Evolutionary conservation across 2,329 filamentous ascomycete species (phyloP).

Genomic region (Curvularia hawaiiensis): DNA sequence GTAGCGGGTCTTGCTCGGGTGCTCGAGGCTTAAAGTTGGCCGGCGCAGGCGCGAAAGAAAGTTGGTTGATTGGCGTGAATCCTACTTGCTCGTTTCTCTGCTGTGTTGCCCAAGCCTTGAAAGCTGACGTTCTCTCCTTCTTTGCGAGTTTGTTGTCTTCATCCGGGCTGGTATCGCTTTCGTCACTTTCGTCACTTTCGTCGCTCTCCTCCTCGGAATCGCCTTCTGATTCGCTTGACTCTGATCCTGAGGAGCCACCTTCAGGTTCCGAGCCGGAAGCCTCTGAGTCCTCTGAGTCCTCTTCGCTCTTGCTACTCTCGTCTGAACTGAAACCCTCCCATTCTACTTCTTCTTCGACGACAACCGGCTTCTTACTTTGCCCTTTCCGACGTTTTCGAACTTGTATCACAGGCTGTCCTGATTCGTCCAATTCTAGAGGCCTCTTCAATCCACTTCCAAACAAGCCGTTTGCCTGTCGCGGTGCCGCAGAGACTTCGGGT

Average conservation of each 20-base stretch:
- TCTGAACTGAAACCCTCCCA: slow-evolving; percentile 68
- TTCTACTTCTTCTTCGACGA: slow-evolving; percentile 54
- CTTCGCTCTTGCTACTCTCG: slow-evolving; percentile 34
- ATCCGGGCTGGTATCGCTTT: slow-evolving; percentile 39
- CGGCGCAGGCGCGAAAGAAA: slow-evolving; percentile 54
- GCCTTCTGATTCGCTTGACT: slow-evolving; percentile 23
- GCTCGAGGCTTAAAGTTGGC: slow-evolving; percentile 70
- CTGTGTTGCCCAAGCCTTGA: slow-evolving; percentile 91
- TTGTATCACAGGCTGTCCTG: slow-evolving; percentile 80
- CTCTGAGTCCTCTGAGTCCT: slow-evolving; percentile 32
- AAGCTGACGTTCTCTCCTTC: slow-evolving; percentile 66
- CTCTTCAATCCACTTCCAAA: slow-evolving; percentile 84
- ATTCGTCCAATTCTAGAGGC: slow-evolving; percentile 78
- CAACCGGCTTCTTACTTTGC: slow-evolving; percentile 49
- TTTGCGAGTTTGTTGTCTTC: slow-evolving; percentile 47
- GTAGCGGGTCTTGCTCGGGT: slow-evolving; percentile 72
- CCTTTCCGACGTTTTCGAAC: slow-evolving; percentile 73
- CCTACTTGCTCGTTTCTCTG: slow-evolving; percentile 85
- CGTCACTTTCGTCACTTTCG: slow-evolving; percentile 35
- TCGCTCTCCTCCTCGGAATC: slow-evolving; percentile 45
- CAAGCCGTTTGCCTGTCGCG: slow-evolving; percentile 17
- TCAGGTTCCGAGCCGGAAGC: slow-evolving; percentile 17
- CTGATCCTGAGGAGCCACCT: slow-evolving; percentile 16
- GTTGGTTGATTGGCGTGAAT: slow-evolving; percentile 58
- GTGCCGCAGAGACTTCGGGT: background rate